phyloP scores from a whole-genome alignment of 2,329 filamentous ascomycete species.

The Chaetomiaceae sp. region DNA sequence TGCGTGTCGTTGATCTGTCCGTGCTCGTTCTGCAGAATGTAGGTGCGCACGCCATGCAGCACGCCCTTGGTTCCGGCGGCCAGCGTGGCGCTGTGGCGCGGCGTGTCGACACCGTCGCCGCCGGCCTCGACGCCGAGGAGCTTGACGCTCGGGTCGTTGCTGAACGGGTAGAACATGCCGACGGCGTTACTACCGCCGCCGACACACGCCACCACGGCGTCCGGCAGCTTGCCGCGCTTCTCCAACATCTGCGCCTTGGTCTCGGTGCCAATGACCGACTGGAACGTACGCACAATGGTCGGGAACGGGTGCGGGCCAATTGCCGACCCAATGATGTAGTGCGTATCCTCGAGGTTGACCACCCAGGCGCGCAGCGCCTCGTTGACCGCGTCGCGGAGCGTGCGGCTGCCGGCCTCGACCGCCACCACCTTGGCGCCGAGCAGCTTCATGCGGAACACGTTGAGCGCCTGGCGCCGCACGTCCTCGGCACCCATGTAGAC shows the following conservation, averaged over 20 bases:
- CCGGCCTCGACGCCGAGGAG: constrained; percentile 92
- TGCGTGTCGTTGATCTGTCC: constrained; percentile 94
- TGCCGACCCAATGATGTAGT: constrained; percentile 97
- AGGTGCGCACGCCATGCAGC: constrained; percentile 91
- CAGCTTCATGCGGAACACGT: constrained; percentile 97
- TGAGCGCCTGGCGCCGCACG: constrained; percentile 89
- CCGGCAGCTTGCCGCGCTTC: constrained; percentile 80
- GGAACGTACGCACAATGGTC: constrained; percentile 94
- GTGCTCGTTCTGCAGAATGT: constrained; percentile 85
- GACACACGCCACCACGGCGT: constrained; percentile 94
- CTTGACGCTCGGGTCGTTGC: constrained; percentile 76
- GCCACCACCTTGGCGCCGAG: constrained; percentile 89
- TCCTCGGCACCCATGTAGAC: constrained; percentile 99
- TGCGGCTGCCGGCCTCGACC: constrained; percentile 83
- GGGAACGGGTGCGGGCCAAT: constrained; percentile 98
- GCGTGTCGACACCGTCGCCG: constrained; percentile 83
- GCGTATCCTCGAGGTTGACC: constrained; percentile 82
- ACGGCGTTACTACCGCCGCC: constrained; percentile 92
- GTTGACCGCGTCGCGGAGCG: constrained; percentile 84
- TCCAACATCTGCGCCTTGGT: constrained; percentile 87
- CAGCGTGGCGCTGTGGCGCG: constrained; percentile 80
- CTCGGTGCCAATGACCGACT: constrained; percentile 91
- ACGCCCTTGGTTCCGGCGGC: constrained; percentile 84
- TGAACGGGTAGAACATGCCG: constrained; percentile 98
- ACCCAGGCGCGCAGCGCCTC: constrained; percentile 95